Percentiles rank a stretch among this genome's conserved stretches.
These are phyloP conservation scores for Dothiorella sarmentorum DNA, from an alignment of 2,329 filamentous ascomycete genomes.

Conservation along the genomic window DNA sequence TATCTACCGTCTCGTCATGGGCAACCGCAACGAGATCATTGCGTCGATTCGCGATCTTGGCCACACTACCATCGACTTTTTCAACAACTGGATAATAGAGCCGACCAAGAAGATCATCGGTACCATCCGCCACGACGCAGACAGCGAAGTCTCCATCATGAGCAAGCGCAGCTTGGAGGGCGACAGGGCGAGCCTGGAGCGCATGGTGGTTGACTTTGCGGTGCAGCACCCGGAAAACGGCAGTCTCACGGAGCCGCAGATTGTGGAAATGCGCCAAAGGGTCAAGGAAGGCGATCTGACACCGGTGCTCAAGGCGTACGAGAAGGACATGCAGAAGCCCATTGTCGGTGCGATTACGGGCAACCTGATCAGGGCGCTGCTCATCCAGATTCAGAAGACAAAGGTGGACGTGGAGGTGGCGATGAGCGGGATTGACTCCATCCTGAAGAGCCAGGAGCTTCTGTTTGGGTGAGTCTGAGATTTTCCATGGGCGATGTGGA, in stretches of 20 bases:
- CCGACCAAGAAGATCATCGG: constrained; percentile 78
- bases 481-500: background rate
- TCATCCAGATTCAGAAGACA: constrained; percentile 98
- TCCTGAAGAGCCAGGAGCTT: constrained; percentile 93
- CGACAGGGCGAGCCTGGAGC: constrained; percentile 85
- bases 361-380: constrained; percentile 80
- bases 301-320: constrained; percentile 84
- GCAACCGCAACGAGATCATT: constrained; percentile 70
- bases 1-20: constrained; percentile 73
- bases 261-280: constrained; percentile 70
- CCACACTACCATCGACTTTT: constrained; percentile 79
- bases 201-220: constrained; percentile 98
- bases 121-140: constrained; percentile 89
- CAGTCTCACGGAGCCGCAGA: constrained; percentile 63
- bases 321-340: constrained; percentile 79
- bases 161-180: constrained; percentile 87
- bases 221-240: constrained; percentile 70
- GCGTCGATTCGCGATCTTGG: constrained; percentile 79
- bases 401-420: constrained; percentile 98
- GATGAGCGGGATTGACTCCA: constrained; percentile 89
- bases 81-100: constrained; percentile 93
- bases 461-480: constrained; percentile 65
- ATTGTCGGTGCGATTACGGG: constrained; percentile 79
- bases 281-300: constrained; percentile 92
- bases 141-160: constrained; percentile 94